Base-by-base conservation (phyloP, 768 basidiomycete species). In the Agaricus sinodeliciosus region DNA sequence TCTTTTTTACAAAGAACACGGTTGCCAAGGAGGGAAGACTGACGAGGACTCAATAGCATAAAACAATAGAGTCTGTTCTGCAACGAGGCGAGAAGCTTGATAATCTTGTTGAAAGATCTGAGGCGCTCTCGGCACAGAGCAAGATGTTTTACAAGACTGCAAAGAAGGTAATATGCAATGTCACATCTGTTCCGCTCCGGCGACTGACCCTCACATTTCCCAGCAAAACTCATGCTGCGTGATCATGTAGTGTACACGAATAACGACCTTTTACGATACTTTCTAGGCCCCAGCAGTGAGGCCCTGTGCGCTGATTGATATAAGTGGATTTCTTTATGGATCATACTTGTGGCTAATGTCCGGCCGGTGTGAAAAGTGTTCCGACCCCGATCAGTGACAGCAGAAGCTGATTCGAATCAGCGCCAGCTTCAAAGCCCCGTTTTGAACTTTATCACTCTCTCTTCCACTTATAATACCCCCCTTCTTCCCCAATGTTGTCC, bases 131-230 rank as follows among this genome's bases (percentile, higher is more conserved):
- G 36, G 73, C 81, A 13, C 91, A 94, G 72, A 91, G 84, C 71
- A 97, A 97, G 83, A 89, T 91, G 87, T 99, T 99, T 67, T 98
- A 97, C 76, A 96, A 97, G 86, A 96, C 94, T 7, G 93, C 95
- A 2, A 98, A 97, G 87, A 95, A 94, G 87, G 94, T 93, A 51
- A 78, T 62, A 3, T 9, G 22, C 22, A 16, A 46, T 27, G 44
- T 54, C 43, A 15, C 22, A 25, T 39, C n/a, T 49, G 19, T 55
- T 16, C 35, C 35, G 6, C 25, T 37, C 43, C 57, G 62, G 51
- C 36, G 37, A 3, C 40, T 48, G 22, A 43, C 44, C 16, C 16
- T n/a, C 50, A 8, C 7, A n/a, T 52, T 34, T 19, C 52, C 27
- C 65, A 94, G 90, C 92, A 95, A 90, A 96, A 96, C 71, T 88